Evolutionary conservation across 2,329 filamentous ascomycete species (phyloP).

Genomic region (Claviceps purpurea): DNA sequence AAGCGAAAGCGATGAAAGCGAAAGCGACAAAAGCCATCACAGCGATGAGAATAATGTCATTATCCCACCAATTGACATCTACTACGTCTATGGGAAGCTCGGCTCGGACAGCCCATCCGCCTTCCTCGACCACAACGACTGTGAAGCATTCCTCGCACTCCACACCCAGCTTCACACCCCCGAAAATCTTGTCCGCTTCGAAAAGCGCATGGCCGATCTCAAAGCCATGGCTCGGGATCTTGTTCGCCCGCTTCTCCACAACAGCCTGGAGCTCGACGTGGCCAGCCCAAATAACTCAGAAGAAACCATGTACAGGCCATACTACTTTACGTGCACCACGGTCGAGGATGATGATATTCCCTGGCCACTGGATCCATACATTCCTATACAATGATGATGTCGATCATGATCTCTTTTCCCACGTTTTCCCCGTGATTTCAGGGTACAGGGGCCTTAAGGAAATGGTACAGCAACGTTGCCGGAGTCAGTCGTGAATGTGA

Average conservation of each 20-base stretch:
- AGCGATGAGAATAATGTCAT: too few relatives aligned
- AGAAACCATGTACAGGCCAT: slow-evolving; percentile 25
- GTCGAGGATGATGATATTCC: slow-evolving; percentile 36
- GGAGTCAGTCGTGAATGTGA: too few relatives aligned
- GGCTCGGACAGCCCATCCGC: slow-evolving; percentile 32
- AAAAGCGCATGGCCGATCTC: slow-evolving; percentile 76
- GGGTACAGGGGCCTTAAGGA: too few relatives aligned
- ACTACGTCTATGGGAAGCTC: too few relatives aligned
- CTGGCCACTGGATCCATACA: slow-evolving; percentile 21
- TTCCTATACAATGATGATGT: too few relatives aligned
- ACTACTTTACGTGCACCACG: slow-evolving; percentile 38
- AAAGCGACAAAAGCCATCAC: too few relatives aligned
- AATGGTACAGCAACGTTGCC: too few relatives aligned
- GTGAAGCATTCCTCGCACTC: slow-evolving; percentile 79
- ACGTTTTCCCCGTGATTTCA: too few relatives aligned
- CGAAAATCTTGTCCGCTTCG: slow-evolving; percentile 76
- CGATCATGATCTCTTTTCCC: too few relatives aligned
- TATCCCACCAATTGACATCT: too few relatives aligned
- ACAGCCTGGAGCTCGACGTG: slow-evolving; percentile 69
- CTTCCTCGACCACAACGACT: slow-evolving; percentile 74
- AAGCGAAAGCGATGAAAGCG: too few relatives aligned
- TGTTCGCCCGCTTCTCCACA: slow-evolving; percentile 75
- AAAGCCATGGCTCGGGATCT: slow-evolving; percentile 72
- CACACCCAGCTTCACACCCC: slow-evolving; percentile 71
- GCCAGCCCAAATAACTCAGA: slow-evolving; percentile 20